A percentile compares a stretch with the other conserved stretches of the same genome.
Conservation (phyloP, 805 yeast genomes). For the Metschnikowia rubicola region DNA sequence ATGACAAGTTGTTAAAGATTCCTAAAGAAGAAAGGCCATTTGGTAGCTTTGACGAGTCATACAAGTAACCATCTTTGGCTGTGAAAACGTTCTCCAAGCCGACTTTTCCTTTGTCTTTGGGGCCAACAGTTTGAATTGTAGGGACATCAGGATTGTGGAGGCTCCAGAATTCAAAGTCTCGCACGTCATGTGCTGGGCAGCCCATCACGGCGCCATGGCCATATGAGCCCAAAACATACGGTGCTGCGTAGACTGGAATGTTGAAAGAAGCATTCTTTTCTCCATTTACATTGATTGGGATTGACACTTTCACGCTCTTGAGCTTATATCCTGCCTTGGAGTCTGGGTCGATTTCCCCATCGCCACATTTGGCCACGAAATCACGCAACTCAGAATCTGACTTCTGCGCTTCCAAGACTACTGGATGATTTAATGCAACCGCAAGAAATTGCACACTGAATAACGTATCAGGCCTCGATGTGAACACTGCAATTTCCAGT, state of each 20-base stretch:
- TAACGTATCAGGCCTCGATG: conserved; percentile 88
- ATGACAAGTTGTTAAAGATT: conserved; percentile 45
- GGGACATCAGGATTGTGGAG: conserved; percentile 49
- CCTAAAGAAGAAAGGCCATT: conserved; percentile 31
- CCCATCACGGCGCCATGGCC: conserved; percentile 98
- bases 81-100: conserved; percentile 43
- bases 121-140: conserved; percentile 45
- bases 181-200: conserved; percentile 87
- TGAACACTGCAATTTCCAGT: conserved; percentile 53
- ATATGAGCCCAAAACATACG: conserved; percentile 79
- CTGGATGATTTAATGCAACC: conserved; percentile 65
- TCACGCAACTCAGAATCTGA: conserved; percentile 38
- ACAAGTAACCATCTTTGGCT: conserved; percentile 39
- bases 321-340: conserved; percentile 57
- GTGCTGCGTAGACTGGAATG: conserved; percentile 83
- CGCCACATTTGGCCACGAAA: conserved; percentile 48
- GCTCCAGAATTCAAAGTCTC: conserved; percentile 83
- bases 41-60: conserved; percentile 24
- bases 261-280: conserved; percentile 14
- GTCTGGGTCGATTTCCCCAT: conserved; percentile 35
- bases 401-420: conserved; percentile 41
- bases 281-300: conserved; percentile 54
- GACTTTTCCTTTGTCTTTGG: conserved; percentile 20
- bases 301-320: conserved; percentile 37
- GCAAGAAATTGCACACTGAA: conserved; percentile 83